Conservation (phyloP, 495 filamentous ascomycete genomes). For the Aspergillus bridgeri region DNA sequence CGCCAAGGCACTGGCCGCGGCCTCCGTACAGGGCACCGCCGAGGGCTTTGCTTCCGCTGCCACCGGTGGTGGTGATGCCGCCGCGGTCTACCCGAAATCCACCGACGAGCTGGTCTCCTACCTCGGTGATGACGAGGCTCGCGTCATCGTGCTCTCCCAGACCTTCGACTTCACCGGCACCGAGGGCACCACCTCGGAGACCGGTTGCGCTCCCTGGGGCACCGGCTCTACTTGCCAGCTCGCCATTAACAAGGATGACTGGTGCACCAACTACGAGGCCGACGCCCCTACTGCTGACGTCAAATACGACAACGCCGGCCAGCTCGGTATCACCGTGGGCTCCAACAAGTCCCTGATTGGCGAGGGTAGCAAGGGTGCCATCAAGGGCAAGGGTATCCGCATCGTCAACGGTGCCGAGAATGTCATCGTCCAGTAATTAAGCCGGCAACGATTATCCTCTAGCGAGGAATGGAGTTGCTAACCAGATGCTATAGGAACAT, state of each 20-base stretch:
- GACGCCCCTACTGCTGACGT: constrained; percentile 34
- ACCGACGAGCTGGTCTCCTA: constrained; percentile 44
- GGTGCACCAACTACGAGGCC: constrained; percentile 44
- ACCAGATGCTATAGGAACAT: constrained; percentile 27
- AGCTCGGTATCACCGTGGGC: constrained; percentile 40
- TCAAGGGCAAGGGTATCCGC: constrained; percentile 45
- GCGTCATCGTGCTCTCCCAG: constrained; percentile 38
- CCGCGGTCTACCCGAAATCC: constrained; percentile 36
- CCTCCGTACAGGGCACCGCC: constrained; percentile 34
- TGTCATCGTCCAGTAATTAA: constrained; percentile 39
- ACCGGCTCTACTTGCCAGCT: constrained; percentile 43
- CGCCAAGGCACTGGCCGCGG: constrained; percentile 16
- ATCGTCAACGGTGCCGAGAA: constrained; percentile 43
- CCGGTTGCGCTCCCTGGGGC: constrained; percentile 47
- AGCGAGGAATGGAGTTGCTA: no score
- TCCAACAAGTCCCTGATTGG: constrained; percentile 47
- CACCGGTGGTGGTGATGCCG: constrained; percentile 38
- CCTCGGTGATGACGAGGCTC: constrained; percentile 34
- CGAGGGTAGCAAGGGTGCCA: constrained; percentile 32
- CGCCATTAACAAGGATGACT: constrained; percentile 51
- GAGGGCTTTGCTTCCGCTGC: constrained; percentile 42
- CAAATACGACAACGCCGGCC: constrained; percentile 45
- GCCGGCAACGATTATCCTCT: constrained; percentile 7
- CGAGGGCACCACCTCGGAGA: constrained; percentile 39
- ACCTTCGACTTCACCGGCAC: constrained; percentile 44